Conservation (phyloP, 495 filamentous ascomycete genomes). For the Cairneyella variabilis region DNA sequence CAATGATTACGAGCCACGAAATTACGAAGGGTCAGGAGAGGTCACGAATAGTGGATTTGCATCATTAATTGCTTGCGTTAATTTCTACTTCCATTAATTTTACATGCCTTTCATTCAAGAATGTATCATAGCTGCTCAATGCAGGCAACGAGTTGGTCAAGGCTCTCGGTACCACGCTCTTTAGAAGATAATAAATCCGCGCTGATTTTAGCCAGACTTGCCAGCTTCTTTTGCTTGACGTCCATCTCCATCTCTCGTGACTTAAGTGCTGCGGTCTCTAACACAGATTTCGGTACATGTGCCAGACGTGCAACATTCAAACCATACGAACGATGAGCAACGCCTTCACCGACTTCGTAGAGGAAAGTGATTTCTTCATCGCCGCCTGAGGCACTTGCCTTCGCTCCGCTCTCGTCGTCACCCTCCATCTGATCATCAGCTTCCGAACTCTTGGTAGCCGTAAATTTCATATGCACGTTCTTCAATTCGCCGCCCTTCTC, state of each 20-base stretch:
- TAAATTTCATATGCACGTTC: conserved; percentile 46
- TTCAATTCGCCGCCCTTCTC: conserved; percentile 39
- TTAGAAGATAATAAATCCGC: conserved; percentile 28
- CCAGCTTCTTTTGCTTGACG: conserved; percentile 54
- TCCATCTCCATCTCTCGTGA: conserved; percentile 75
- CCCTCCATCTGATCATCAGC: not conserved
- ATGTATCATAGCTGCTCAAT: conserved; percentile 25
- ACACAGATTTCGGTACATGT: conserved; percentile 67
- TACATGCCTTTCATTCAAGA: not conserved
- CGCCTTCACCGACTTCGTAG: conserved; percentile 80
- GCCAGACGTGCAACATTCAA: conserved; percentile 90
- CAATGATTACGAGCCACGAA: too few species aligned
- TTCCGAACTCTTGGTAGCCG: conserved; percentile 15
- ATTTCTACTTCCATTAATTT: not conserved
- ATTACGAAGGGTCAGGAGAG: too few species aligned
- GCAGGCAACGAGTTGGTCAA: conserved; percentile 22
- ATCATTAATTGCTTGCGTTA: conserved; percentile 13
- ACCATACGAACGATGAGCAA: conserved; percentile 90
- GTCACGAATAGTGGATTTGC: too few species aligned
- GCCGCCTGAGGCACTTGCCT: conserved; percentile 5
- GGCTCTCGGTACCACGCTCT: conserved; percentile 6
- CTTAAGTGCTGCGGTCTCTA: conserved; percentile 76
- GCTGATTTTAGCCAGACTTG: conserved; percentile 44
- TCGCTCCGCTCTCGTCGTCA: conserved; percentile 16
- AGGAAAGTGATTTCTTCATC: conserved; percentile 72